Percentiles rank a stretch among this genome's conserved stretches.
Evolutionary conservation across 2,329 filamentous ascomycete species (phyloP).

Genomic region (Allantophomopsis lycopodina): DNA sequence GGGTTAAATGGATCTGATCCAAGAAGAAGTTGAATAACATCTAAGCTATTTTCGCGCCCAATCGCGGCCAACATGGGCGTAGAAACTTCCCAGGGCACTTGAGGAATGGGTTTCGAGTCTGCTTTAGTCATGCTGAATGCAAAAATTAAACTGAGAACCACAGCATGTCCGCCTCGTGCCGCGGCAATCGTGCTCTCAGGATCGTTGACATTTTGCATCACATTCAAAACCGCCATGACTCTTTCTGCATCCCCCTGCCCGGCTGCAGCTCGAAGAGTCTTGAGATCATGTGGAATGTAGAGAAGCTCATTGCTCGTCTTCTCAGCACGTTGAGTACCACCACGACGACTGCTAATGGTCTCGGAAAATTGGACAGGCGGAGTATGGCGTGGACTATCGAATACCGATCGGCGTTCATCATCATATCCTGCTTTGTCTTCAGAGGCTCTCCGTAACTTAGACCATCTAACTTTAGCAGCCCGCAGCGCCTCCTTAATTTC

Average conservation of each 20-base stretch:
- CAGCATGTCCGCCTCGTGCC: constrained; percentile 79
- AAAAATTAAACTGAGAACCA: constrained; percentile 24
- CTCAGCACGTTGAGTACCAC: constrained; percentile 36
- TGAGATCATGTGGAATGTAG: constrained; percentile 47
- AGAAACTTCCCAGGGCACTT: constrained; percentile 52
- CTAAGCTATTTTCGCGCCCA: constrained; percentile 67
- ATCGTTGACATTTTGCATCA: constrained; percentile 52
- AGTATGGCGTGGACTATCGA: constrained; percentile 44
- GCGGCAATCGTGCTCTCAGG: constrained; percentile 82
- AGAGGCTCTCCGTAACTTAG: constrained; percentile 36
- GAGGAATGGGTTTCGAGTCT: constrained; percentile 53
- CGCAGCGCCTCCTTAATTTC: constrained; percentile 62
- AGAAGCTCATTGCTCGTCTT: constrained; percentile 52
- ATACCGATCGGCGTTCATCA: constrained; percentile 32
- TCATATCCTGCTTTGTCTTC: constrained; percentile 35
- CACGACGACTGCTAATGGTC: constrained; percentile 27
- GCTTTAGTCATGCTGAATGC: constrained; percentile 38
- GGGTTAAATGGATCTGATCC: constrained; percentile 72
- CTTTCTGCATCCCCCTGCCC: constrained; percentile 47
- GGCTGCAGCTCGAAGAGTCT: constrained; percentile 44
- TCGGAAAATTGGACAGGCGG: constrained; percentile 23
- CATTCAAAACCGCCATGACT: constrained; percentile 45
- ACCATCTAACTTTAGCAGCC: constrained; percentile 40
- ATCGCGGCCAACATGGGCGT: constrained; percentile 94
- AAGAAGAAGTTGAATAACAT: constrained; percentile 69